These are phyloP conservation scores for Cryptococcus sp. DNA, from an alignment of 1,284 basidiomycete genomes.

Conservation along the genomic window DNA sequence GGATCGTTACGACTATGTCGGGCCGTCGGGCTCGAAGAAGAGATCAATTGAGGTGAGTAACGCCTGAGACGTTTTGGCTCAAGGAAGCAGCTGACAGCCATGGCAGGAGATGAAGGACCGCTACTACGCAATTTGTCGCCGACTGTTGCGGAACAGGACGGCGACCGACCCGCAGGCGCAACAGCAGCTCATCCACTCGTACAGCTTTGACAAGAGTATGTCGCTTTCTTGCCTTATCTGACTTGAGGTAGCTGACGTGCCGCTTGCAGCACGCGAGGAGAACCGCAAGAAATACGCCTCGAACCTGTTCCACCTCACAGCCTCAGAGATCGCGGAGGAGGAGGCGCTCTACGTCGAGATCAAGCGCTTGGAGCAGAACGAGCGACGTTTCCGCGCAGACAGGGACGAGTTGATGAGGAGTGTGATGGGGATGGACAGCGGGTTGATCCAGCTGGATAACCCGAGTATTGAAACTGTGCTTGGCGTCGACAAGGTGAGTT, in stretches of 20 bases:
- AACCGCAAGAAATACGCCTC: conserved; percentile 85
- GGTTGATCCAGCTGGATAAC: conserved; percentile 60
- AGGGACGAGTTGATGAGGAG: conserved; percentile 85
- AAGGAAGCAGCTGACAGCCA: conserved; percentile 5
- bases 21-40: conserved; percentile 36
- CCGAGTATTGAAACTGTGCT: conserved; percentile 44
- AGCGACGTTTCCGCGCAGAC: conserved; percentile 81
- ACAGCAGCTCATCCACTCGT: conserved; percentile 63
- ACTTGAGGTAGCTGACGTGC: neutral
- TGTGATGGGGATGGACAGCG: conserved; percentile 78
- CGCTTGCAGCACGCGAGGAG: conserved; percentile 69
- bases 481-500: conserved; percentile 43
- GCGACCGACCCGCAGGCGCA: conserved; percentile 71
- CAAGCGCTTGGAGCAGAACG: conserved; percentile 89
- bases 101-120: conserved; percentile 86
- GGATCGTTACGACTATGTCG: conserved; percentile 75
- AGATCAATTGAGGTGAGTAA: conserved; percentile 71
- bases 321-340: conserved; percentile 89
- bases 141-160: conserved; percentile 77
- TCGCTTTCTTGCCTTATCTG: neutral
- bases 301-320: conserved; percentile 79
- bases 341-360: conserved; percentile 93
- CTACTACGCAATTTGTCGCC: conserved; percentile 89
- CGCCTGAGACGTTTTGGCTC: conserved; percentile 3
- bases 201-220: conserved; percentile 78